These are phyloP conservation scores for Cutaneotrichosporon cavernicola DNA, from an alignment of 1,284 basidiomycete genomes.

Conservation along the genomic window DNA sequence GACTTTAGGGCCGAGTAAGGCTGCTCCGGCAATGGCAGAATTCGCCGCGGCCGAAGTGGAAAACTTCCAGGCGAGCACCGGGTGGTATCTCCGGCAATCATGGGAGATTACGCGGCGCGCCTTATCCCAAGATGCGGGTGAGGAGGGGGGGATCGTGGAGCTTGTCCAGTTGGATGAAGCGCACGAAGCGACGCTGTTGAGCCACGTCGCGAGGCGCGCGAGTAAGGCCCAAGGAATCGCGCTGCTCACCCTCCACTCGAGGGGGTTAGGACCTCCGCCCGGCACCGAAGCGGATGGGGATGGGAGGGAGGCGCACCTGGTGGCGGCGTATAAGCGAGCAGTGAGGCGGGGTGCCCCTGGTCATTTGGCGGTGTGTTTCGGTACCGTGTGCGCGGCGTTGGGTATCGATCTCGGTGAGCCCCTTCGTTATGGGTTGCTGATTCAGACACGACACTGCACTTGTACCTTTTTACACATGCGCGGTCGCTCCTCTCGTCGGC, in stretches of 20 bases:
- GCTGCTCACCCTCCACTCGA: slow-evolving; percentile 81
- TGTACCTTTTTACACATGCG: slow-evolving; percentile 91
- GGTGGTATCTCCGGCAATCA: slow-evolving; percentile 69
- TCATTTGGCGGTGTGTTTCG: slow-evolving; percentile 89
- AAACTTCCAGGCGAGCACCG: slow-evolving; percentile 70
- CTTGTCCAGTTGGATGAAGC: slow-evolving; percentile 67
- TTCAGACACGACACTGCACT: slow-evolving; percentile 67
- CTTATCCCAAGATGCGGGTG: slow-evolving; percentile 14
- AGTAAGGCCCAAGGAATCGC: slow-evolving; percentile 91
- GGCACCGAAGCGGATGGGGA: slow-evolving; percentile 26
- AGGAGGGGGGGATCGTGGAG: slow-evolving; percentile 27
- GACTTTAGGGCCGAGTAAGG: slow-evolving; percentile 15
- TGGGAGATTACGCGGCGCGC: background rate
- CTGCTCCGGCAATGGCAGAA: slow-evolving; percentile 28
- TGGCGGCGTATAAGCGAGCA: slow-evolving; percentile 66
- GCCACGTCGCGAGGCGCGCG: slow-evolving; percentile 82
- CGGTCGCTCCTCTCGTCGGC: slow-evolving; percentile 84
- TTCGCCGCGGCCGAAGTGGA: slow-evolving; percentile 49
- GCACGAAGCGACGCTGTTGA: slow-evolving; percentile 83
- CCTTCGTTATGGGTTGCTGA: slow-evolving; percentile 9
- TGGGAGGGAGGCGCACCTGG: slow-evolving; percentile 48
- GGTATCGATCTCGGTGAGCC: slow-evolving; percentile 68
- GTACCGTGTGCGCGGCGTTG: slow-evolving; percentile 73
- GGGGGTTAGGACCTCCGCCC: slow-evolving; percentile 67
- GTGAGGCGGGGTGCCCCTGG: slow-evolving; percentile 69